These are phyloP conservation scores for Cenococcum geophilum DNA, from an alignment of 495 filamentous ascomycete genomes.

Conservation along the genomic window DNA sequence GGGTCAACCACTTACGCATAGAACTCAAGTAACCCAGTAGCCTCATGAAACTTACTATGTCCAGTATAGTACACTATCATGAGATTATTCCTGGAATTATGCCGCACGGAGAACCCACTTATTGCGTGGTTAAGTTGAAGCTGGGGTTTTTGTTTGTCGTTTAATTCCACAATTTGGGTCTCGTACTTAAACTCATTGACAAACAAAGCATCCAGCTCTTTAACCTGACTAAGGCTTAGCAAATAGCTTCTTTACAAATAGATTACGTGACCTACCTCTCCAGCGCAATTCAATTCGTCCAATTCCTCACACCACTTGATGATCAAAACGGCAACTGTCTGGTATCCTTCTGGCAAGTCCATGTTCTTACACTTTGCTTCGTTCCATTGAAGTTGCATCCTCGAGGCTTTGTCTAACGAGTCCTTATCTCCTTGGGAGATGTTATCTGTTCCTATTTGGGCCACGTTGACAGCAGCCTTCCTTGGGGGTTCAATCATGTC, in stretches of 20 bases:
- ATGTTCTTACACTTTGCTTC: slow-evolving; percentile 9
- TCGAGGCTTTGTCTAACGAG: too few relatives aligned
- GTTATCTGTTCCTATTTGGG: too few relatives aligned
- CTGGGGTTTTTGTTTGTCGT: slow-evolving; percentile 22
- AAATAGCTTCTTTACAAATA: too few relatives aligned
- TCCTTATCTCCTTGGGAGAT: too few relatives aligned
- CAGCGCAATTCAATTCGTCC: slow-evolving; percentile 19
- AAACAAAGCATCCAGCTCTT: slow-evolving; percentile 26
- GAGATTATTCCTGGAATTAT: slow-evolving; percentile 27
- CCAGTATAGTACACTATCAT: slow-evolving; percentile 36
- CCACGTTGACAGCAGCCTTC: too few relatives aligned
- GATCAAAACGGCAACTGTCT: slow-evolving; percentile 27
- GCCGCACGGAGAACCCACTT: slow-evolving; percentile 13
- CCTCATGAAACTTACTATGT: slow-evolving; percentile 25
- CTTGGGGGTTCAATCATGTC: too few relatives aligned
- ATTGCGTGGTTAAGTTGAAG: slow-evolving; percentile 21
- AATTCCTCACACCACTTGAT: slow-evolving; percentile 30
- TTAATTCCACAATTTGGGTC: slow-evolving; percentile 21
- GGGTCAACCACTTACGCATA: neutral
- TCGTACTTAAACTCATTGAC: slow-evolving; percentile 22
- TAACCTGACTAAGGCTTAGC: slow-evolving; percentile 4
- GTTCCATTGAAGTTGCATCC: too few relatives aligned
- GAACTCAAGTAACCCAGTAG: slow-evolving; percentile 16
- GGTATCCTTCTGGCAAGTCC: slow-evolving; percentile 28
- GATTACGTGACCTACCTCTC: neutral